phyloP scores from a whole-genome alignment of 257 asterid genomes.

The Linderniella brevidens region DNA sequence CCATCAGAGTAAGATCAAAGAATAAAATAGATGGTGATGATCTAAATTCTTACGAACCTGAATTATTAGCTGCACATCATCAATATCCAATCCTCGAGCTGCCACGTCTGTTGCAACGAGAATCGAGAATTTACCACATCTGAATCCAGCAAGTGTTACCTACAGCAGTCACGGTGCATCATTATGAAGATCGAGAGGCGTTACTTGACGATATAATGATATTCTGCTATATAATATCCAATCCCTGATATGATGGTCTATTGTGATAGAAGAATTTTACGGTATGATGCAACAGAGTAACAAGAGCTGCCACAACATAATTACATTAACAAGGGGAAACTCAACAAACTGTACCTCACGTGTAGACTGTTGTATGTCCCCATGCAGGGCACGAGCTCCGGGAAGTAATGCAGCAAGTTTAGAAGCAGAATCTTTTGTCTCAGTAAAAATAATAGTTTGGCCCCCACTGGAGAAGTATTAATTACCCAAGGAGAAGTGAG shows the following conservation, averaged over 20 bases:
- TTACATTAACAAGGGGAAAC: no score
- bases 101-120: conserved; percentile 97
- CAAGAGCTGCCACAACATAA: no score
- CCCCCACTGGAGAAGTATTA: conserved; percentile 53
- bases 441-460: conserved; percentile 79
- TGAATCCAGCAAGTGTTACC: conserved; percentile 79
- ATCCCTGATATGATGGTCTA: no score
- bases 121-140: conserved; percentile 77
- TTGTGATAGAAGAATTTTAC: no score
- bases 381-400: conserved; percentile 94
- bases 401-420: conserved; percentile 84
- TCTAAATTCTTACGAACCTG: conserved; percentile 35
- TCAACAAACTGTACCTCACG: conserved; percentile 51
- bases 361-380: conserved; percentile 89
- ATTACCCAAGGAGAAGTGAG: conserved; percentile 2
- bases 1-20: neutral
- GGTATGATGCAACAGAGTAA: no score
- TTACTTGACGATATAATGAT: no score
- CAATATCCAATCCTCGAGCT: conserved; percentile 96
- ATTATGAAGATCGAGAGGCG: neutral
- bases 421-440: conserved; percentile 80
- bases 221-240: no score
- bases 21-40: no score
- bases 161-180: conserved; percentile 14
- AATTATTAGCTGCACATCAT: conserved; percentile 85